phyloP scores from a whole-genome alignment of 2,329 filamentous ascomycete species.

The Knoxdaviesia capensis region DNA sequence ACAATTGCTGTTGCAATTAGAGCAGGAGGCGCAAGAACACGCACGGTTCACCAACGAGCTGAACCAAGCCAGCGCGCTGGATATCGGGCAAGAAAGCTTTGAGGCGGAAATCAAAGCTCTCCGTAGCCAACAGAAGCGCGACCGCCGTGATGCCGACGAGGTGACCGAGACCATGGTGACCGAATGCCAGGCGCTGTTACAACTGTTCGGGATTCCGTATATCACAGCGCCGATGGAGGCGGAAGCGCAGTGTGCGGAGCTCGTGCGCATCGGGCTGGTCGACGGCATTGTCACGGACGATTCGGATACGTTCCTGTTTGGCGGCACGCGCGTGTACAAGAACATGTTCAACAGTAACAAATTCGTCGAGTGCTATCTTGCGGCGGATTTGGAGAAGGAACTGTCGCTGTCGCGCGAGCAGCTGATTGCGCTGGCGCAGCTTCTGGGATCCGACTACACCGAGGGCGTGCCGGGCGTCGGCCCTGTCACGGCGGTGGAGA shows the following conservation, averaged over 20 bases:
- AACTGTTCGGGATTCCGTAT: slow-evolving; percentile 85
- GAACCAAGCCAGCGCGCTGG: slow-evolving; percentile 44
- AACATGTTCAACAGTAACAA: slow-evolving; percentile 99
- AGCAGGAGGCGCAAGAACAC: slow-evolving; percentile 81
- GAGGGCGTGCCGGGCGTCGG: slow-evolving; percentile 81
- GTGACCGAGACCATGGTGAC: slow-evolving; percentile 91
- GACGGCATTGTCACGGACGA: slow-evolving; percentile 98
- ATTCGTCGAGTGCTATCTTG: slow-evolving; percentile 88
- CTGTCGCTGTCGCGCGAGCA: slow-evolving; percentile 71
- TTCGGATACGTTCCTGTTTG: slow-evolving; percentile 90
- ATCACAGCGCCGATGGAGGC: slow-evolving; percentile 98
- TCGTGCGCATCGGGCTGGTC: slow-evolving; percentile 70
- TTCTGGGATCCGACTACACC: slow-evolving; percentile 87
- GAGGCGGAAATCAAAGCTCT: slow-evolving; percentile 74
- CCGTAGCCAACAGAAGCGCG: slow-evolving; percentile 88
- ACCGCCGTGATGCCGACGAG: slow-evolving; percentile 87
- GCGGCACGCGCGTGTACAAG: slow-evolving; percentile 90
- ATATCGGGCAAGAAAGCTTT: slow-evolving; percentile 41
- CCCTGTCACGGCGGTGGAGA: slow-evolving; percentile 85
- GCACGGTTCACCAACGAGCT: slow-evolving; percentile 77
- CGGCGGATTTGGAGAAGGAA: slow-evolving; percentile 68
- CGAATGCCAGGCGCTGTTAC: slow-evolving; percentile 80
- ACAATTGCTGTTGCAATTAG: slow-evolving; percentile 69
- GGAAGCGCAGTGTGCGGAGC: slow-evolving; percentile 88
- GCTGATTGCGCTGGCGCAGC: slow-evolving; percentile 74